phyloP scores from a whole-genome alignment of 2,329 filamentous ascomycete species.

The Chaetomiaceae sp. region DNA sequence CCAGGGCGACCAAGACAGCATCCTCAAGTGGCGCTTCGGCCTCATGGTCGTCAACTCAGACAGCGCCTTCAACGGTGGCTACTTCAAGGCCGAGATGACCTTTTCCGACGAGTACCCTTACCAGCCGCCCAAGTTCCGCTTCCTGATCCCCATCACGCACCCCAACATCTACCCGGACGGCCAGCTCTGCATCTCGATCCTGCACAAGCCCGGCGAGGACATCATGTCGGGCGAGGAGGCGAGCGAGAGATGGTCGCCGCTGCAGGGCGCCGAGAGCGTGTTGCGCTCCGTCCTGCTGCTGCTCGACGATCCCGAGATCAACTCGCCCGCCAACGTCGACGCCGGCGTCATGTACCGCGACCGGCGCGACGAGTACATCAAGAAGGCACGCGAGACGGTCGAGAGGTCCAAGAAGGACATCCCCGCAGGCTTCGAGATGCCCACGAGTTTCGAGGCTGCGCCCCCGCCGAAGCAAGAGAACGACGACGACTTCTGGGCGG shows the following conservation, averaged over 20 bases:
- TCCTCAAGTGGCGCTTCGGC: constrained; percentile 82
- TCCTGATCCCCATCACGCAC: constrained; percentile 74
- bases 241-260: constrained; percentile 88
- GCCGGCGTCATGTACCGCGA: constrained; percentile 83
- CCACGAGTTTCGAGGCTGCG: constrained; percentile 61
- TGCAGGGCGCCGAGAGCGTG: constrained; percentile 91
- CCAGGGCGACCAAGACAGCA: constrained; percentile 62
- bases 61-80: constrained; percentile 87
- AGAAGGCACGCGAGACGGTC: constrained; percentile 64
- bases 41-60: constrained; percentile 92
- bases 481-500: constrained; percentile 76
- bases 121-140: constrained; percentile 82
- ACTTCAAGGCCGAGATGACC: constrained; percentile 83
- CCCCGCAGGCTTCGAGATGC: constrained; percentile 75
- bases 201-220: constrained; percentile 88
- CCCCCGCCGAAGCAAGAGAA: constrained; percentile 60
- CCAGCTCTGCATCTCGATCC: constrained; percentile 91
- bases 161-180: constrained; percentile 93
- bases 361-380: constrained; percentile 63
- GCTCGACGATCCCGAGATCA: constrained; percentile 90
- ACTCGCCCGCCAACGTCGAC: constrained; percentile 91
- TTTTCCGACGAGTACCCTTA: constrained; percentile 90
- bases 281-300: constrained; percentile 88
- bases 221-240: constrained; percentile 86
- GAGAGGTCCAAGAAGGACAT: constrained; percentile 74